These are phyloP conservation scores for Aspergillus indologenus DNA, from an alignment of 495 filamentous ascomycete species.

Conservation along the genomic window DNA sequence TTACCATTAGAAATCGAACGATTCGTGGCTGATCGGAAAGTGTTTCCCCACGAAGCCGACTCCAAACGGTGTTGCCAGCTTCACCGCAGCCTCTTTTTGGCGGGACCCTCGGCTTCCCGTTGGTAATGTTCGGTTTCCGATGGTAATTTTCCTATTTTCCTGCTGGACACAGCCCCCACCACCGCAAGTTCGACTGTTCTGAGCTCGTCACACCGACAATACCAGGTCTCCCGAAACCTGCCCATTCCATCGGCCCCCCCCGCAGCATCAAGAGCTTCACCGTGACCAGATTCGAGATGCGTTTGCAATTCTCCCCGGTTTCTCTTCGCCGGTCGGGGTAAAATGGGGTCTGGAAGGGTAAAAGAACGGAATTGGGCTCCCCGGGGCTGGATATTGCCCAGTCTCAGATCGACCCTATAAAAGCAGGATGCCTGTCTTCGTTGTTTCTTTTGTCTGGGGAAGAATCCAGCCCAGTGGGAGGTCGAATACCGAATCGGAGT, in stretches of 20 bases:
- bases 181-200: neutral
- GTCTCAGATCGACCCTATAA: constrained; percentile 15
- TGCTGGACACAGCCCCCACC: neutral
- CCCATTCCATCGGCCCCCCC: constrained; percentile 15
- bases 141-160: constrained; percentile 7
- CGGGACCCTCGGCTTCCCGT: constrained; percentile 6
- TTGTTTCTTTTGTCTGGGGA: neutral
- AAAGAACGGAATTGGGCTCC: constrained; percentile 13
- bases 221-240: neutral
- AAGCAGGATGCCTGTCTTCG: constrained; percentile 6
- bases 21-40: constrained; percentile 15
- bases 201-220: neutral
- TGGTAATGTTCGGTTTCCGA: constrained; percentile 5
- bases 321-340: constrained; percentile 18
- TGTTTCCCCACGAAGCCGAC: constrained; percentile 15
- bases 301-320: constrained; percentile 13
- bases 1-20: constrained; percentile 4
- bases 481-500: neutral
- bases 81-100: constrained; percentile 47
- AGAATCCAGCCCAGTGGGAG: no score
- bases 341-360: constrained; percentile 9
- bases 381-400: constrained; percentile 10
- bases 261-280: constrained; percentile 34
- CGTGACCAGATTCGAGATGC: constrained; percentile 25
- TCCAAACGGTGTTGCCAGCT: constrained; percentile 4